Evolutionary conservation across 192 early-diverging fungal genomes (phyloP), one percentile per base, ranked within the genome.

Genomic region (Rhizophagus prolifer): DNA sequence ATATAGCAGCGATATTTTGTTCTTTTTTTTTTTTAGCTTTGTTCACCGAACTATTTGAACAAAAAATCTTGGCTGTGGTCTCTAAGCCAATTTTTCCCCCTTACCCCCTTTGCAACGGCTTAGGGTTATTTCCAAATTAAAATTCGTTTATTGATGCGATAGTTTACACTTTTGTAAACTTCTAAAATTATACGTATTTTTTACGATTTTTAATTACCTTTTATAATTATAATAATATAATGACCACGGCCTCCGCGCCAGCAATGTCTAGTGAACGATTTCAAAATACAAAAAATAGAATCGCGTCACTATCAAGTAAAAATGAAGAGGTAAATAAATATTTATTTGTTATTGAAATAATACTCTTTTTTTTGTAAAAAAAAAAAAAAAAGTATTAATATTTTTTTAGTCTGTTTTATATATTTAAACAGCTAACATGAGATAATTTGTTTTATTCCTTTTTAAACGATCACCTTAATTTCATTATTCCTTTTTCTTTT

Each of bases 271-370:
- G 19, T 44, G 75, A 76, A 76, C 44, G n/a, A 12, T 59, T 76
- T 68, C 75, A 46, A 26, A 58, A 58, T 16, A 68, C 54, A 34
- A 76, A 64, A 34, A 76, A 68, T 68, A 66, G n/a, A 25, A 67
- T 76, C 47, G 65, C 65, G 30, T 68, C 75, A 19, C 25, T 76
- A 58, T 76, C 75, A 59, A 68, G 23, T 36, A 76, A 68, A 76
- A 66, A 76, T 38, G 14, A 68, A 54, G 75, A 76, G 65, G 75
- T 76, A 76, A 50, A 4, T 34, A n/a, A 10, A 34, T 44, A 44
- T 63, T 58, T 23, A 36, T 50, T 26, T 25, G 44, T 44, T 8
- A 26, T 14, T n/a, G 2, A 36, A 9, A 10, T 34, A 23, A 25
- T 36, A 12, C 30, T 10, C 13, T 36, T 71, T 71, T 31, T 41